Percentiles rank a stretch among this genome's conserved stretches.
These are phyloP conservation scores for Chalara sp. DNA, from an alignment of 2,329 filamentous ascomycete species.

Conservation along the genomic window DNA sequence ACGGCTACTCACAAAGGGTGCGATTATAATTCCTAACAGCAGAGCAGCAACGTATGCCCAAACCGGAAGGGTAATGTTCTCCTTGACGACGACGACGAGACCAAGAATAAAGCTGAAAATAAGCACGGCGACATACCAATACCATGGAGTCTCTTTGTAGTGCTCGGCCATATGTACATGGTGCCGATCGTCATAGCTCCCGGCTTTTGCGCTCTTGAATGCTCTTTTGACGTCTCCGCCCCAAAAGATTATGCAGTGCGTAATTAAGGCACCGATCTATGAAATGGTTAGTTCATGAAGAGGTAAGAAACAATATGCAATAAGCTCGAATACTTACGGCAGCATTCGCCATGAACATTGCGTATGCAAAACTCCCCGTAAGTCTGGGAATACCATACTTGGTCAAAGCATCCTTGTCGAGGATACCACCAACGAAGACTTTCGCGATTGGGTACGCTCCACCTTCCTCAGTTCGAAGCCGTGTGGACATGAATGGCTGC, in stretches of 20 bases:
- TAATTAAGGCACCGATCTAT: conserved; percentile 48
- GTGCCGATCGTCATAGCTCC: conserved; percentile 42
- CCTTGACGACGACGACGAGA: conserved; percentile 31
- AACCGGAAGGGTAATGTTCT: conserved; percentile 31
- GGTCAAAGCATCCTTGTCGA: conserved; percentile 35
- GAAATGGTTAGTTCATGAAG: conserved; percentile 3
- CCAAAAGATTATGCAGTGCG: conserved; percentile 48
- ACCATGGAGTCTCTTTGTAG: conserved; percentile 36
- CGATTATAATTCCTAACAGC: conserved; percentile 34
- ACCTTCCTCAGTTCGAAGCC: conserved; percentile 31
- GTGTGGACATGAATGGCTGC: conserved; percentile 37
- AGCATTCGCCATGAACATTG: conserved; percentile 50
- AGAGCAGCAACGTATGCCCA: conserved; percentile 37
- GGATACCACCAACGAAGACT: conserved; percentile 32
- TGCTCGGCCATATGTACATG: conserved; percentile 38
- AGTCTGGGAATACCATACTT: conserved; percentile 40
- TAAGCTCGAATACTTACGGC: conserved; percentile 33
- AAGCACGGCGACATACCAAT: conserved; percentile 35
- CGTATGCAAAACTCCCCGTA: conserved; percentile 43
- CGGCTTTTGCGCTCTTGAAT: conserved; percentile 38
- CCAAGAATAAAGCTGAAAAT: conserved; percentile 30
- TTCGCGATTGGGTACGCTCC: conserved; percentile 37
- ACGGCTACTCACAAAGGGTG: conserved; percentile 37
- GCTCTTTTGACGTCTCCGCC: conserved; percentile 42
- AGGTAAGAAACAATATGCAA: rapidly evolving